These are phyloP conservation scores for Podospora pseudocomata DNA, from an alignment of 495 filamentous ascomycete species.

Conservation along the genomic window DNA sequence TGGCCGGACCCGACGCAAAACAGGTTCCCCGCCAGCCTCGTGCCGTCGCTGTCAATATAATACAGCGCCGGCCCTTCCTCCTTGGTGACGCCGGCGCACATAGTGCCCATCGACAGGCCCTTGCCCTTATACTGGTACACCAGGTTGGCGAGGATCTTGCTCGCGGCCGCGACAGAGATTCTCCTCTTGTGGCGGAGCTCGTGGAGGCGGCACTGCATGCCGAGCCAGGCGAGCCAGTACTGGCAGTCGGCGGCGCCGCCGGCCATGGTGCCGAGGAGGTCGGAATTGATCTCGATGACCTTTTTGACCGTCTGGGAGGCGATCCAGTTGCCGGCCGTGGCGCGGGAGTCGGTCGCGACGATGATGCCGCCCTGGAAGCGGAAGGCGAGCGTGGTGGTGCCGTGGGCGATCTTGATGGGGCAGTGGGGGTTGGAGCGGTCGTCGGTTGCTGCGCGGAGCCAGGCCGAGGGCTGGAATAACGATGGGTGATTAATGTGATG, in stretches of 20 bases:
- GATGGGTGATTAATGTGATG: not conserved
- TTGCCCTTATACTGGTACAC: slow-evolving; percentile 98
- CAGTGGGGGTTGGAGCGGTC: slow-evolving; percentile 93
- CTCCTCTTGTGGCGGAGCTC: slow-evolving; percentile 98
- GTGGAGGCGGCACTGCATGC: slow-evolving; percentile 97
- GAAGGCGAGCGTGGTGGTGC: slow-evolving; percentile 97
- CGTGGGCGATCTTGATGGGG: slow-evolving; percentile 98
- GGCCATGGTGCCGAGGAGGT: slow-evolving; percentile 95
- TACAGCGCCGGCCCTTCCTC: slow-evolving; percentile 96
- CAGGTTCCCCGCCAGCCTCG: slow-evolving; percentile 83
- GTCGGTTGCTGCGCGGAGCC: slow-evolving; percentile 95
- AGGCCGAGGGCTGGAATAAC: slow-evolving; percentile 66
- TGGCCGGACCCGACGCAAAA: slow-evolving; percentile 98
- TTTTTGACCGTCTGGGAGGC: slow-evolving; percentile 99
- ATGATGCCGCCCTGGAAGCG: slow-evolving; percentile 97
- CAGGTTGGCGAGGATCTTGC: slow-evolving; percentile 97
- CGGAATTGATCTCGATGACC: slow-evolving; percentile 90
- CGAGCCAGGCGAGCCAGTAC: slow-evolving; percentile 98
- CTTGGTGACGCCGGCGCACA: slow-evolving; percentile 96
- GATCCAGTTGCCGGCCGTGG: slow-evolving; percentile 97
- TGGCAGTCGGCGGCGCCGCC: slow-evolving; percentile 98
- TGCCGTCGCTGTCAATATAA: slow-evolving; percentile 98
- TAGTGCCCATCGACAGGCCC: slow-evolving; percentile 97
- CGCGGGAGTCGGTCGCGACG: slow-evolving; percentile 94
- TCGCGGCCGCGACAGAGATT: slow-evolving; percentile 93